Evolutionary conservation across 768 basidiomycete genomes (phyloP).

Genomic region (Candolleomyces eurysporus): DNA sequence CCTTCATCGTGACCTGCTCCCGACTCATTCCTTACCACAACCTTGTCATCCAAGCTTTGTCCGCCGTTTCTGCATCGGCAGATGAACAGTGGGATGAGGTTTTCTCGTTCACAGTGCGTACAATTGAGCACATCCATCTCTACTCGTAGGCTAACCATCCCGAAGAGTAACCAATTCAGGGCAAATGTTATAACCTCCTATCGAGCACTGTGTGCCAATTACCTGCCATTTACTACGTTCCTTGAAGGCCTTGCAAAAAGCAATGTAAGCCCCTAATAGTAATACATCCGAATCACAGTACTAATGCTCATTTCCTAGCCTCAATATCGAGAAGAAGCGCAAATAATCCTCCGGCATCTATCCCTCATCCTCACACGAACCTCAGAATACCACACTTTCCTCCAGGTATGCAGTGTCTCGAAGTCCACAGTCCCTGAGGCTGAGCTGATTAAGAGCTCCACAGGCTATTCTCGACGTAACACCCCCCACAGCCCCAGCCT

Average conservation of each 20-base stretch:
- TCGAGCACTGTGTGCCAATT: conserved; percentile 34
- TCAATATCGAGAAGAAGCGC: conserved; percentile 14
- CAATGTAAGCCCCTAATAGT: not conserved
- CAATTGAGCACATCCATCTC: not conserved
- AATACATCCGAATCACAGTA: not conserved
- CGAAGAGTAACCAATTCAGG: conserved; percentile 22
- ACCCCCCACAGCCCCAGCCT: conserved; percentile 21
- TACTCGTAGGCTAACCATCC: not conserved
- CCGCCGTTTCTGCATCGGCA: conserved; percentile 5
- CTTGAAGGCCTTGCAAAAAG: conserved; percentile 17
- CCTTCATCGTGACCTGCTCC: conserved; percentile 25
- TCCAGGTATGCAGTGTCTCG: conserved; percentile 21
- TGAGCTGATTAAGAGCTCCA: not conserved
- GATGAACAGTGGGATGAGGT: conserved; percentile 23
- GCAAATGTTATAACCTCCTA: conserved; percentile 32
- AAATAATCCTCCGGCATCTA: conserved; percentile 26
- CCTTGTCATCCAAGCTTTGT: conserved; percentile 18
- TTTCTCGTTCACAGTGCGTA: conserved; percentile 23
- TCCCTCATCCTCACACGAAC: conserved; percentile 32
- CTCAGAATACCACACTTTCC: conserved; percentile 24
- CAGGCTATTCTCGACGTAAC: conserved; percentile 29
- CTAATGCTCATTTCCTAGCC: not conserved
- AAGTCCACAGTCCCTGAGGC: too few species aligned
- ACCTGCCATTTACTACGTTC: conserved; percentile 23
- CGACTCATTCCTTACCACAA: conserved; percentile 26